Evolutionary conservation across 2,329 filamentous ascomycete species (phyloP).

Genomic region (Ilyonectria mors-panacis): DNA sequence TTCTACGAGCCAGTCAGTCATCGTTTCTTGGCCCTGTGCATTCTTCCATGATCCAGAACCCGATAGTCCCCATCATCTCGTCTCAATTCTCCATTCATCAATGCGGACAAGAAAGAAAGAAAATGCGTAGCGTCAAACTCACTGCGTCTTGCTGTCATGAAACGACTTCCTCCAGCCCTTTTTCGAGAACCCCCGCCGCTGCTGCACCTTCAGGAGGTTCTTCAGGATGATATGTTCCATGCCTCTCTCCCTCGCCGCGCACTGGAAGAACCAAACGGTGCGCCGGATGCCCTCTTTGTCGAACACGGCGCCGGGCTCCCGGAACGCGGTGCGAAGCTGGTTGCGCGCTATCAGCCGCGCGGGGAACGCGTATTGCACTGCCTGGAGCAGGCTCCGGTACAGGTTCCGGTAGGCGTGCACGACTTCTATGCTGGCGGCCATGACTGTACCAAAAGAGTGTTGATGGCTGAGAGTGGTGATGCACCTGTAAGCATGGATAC

Average conservation of each 20-base stretch:
- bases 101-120: not conserved
- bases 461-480: not conserved
- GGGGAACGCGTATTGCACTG: conserved; percentile 80
- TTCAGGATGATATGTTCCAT: conserved; percentile 81
- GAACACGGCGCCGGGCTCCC: conserved; percentile 60
- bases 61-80: not conserved
- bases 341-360: conserved; percentile 74
- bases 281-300: conserved; percentile 69
- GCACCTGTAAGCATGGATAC: conserved; percentile 1
- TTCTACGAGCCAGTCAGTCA: conserved; percentile 33
- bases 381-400: conserved; percentile 76
- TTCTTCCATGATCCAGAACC: not conserved
- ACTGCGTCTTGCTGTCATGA: conserved; percentile 44
- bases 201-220: conserved; percentile 68
- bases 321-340: conserved; percentile 73
- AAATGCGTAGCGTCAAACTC: conserved; percentile 32
- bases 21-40: not conserved
- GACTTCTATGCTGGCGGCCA: conserved; percentile 58
- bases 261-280: conserved; percentile 79
- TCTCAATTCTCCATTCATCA: not conserved
- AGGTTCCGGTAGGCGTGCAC: conserved; percentile 79
- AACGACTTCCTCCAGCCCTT: conserved; percentile 40
- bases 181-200: conserved; percentile 30
- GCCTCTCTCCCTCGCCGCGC: conserved; percentile 74
- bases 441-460: conserved; percentile 23